Evolutionary conservation across 2,329 filamentous ascomycete genomes (phyloP), one percentile per base, ranked within the genome.

Genomic region (Trichoderma endophyticum): DNA sequence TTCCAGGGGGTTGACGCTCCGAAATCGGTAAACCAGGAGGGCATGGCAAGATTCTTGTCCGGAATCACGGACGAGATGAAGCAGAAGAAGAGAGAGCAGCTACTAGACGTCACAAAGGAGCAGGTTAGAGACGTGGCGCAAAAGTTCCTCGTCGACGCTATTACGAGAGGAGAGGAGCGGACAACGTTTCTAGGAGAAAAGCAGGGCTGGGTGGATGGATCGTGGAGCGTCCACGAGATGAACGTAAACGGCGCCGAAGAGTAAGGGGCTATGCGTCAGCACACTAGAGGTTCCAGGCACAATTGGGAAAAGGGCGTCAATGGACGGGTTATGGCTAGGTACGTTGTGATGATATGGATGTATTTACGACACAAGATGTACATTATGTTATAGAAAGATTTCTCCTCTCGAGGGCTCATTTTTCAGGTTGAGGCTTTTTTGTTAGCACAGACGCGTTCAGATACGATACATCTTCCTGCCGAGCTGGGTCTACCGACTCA

Each of bases 1-100:
- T 99, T 99, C 86, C 95, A 99, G 82, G 86, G 89, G 43, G 89
- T 98, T 11, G 96, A 99, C 81, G 95, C 95, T 12, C 96, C 96
- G 1, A 88, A 91, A 76, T 92, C 93, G 51, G 94, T 98, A 26
- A 96, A 92, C 79, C 87, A 92, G 65, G 95, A 98, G 80, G 96
- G 95, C 43, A 93, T 97, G 90, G 87, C 89, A 57, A 87, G 91
- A 69, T 99, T 99, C 82, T 84, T 97, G 78, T 92, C 90, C 34
- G 94, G 94, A 14, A 87, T 99, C 43, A 93, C 92, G 1, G 89
- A 96, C 73, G 92, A 94, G 77, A 97, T 98, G 94, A 91, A 92
- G 78, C 94, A 98, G 83, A 88, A 85, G 77, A 90, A 93, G 80
- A 87, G 96, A 76, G 93, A 96, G 81, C 90, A 92, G 78, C 86